These are phyloP conservation scores for Entomortierella lignicola DNA, from an alignment of 192 early-diverging fungal species.

Conservation along the genomic window DNA sequence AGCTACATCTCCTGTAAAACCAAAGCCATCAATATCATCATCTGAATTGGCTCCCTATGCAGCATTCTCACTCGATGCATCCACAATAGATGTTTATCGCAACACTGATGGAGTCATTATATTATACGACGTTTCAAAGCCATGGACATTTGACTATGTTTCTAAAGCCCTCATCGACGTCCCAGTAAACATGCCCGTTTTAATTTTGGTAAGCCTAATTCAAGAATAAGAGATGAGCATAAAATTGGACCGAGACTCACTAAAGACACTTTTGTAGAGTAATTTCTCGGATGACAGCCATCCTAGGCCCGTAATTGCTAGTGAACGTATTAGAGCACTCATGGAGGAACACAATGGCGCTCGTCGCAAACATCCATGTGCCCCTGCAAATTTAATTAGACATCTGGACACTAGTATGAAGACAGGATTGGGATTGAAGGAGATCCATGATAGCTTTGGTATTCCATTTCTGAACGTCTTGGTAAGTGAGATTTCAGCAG, in stretches of 20 bases:
- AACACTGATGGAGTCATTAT: conserved; percentile 67
- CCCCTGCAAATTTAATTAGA: conserved; percentile 62
- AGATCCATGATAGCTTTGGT: conserved; percentile 66
- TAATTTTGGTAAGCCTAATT: conserved; percentile 57
- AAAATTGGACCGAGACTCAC: background rate
- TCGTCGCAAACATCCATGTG: conserved; percentile 23
- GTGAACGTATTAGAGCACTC: conserved; percentile 13
- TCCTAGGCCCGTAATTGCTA: background rate
- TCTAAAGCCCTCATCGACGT: conserved; percentile 54
- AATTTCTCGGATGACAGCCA: conserved; percentile 54
- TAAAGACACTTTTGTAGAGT: conserved; percentile 26
- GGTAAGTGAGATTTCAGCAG: no score
- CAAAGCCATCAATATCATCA: background rate
- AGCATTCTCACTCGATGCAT: conserved; percentile 61
- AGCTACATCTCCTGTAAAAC: conserved; percentile 29
- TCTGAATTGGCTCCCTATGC: conserved; percentile 32
- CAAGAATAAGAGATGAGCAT: background rate
- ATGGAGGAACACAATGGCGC: conserved; percentile 25
- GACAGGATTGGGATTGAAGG: conserved; percentile 63
- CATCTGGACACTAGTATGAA: conserved; percentile 66
- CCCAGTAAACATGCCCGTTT: conserved; percentile 58
- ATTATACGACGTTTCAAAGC: conserved; percentile 69
- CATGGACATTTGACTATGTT: conserved; percentile 72
- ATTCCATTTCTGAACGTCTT: conserved; percentile 68
- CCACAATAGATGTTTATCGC: conserved; percentile 69